Base-by-base conservation (phyloP, 805 yeast genomes). In the Metschnikowia similis region DNA sequence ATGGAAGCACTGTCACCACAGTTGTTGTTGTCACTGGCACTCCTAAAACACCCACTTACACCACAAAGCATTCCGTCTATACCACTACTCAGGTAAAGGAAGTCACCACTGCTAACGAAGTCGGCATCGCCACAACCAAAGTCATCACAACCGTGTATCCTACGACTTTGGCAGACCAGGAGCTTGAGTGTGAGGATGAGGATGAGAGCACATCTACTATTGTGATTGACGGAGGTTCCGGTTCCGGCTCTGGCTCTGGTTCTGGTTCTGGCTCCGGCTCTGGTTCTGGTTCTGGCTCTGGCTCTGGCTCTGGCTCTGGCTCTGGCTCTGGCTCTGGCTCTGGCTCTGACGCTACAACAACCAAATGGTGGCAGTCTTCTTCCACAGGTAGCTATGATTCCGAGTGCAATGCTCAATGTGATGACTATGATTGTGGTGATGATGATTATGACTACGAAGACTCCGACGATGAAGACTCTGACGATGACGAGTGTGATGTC, bases 371-470 rank as follows among this genome's bases (percentile, higher is more conserved):
- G 58, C 55, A 50, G 32, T 32, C 47, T 26, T 14, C 40, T 30
- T 35, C 51, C 30, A 34, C 59, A 4, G 32, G 56, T 9, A 27
- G 38, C 41, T 54, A 54, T 46, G 59, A 56, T 35, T 5, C 49
- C 17, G 49, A 50, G 31, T 56, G 59, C 26, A 41, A 49, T 16
- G 59, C 59, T 13, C 41, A 56, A 41, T 56, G 59, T 34, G 59
- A 56, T 27, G 48, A 43, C 29, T 51, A 52, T 29, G 50, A 56
- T 47, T 56, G 59, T 27, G 59, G 59, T 6, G 59, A 54, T 39
- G 54, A 49, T 9, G 59, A 56, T 44, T 56, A 48, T 42, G 59
- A 56, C 47, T 56, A 54, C 41, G 54, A 48, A 41, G 57, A 54
- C 46, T 47, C 52, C 26, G 59, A 54, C 40, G 56, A 48, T 35